These are phyloP conservation scores for Salix brachista DNA, from an alignment of 345 rosid genomes.

Conservation along the genomic window DNA sequence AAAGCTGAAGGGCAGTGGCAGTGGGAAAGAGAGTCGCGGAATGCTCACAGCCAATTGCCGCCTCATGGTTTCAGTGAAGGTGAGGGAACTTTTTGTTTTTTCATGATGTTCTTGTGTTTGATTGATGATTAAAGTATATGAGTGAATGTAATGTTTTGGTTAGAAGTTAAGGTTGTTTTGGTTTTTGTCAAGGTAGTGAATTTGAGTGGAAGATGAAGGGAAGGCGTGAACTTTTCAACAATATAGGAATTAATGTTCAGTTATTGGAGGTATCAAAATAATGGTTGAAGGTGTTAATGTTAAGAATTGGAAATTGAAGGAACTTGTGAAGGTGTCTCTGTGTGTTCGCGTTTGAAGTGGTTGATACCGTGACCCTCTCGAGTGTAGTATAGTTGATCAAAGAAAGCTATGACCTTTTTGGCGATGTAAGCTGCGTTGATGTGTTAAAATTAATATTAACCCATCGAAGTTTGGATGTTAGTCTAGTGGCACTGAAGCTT, in stretches of 20 bases:
- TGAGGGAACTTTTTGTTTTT: neutral
- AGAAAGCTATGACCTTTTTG: neutral
- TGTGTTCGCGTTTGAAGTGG: neutral
- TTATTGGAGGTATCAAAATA: neutral
- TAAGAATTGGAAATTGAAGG: neutral
- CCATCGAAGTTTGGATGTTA: neutral
- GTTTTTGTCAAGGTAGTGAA: neutral
- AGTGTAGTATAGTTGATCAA: neutral
- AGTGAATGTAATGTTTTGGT: neutral
- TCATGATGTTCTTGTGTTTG: neutral
- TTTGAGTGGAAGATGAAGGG: neutral
- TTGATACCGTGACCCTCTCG: neutral
- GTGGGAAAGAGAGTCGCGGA: slow-evolving; percentile 6
- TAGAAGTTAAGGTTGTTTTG: neutral
- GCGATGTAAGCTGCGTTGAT: neutral
- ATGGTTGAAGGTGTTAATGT: neutral
- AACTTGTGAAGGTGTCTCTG: neutral
- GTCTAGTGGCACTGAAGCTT: neutral
- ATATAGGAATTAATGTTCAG: neutral
- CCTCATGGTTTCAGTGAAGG: slow-evolving; percentile 2
- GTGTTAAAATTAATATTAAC: neutral
- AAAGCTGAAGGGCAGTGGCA: slow-evolving; percentile 3
- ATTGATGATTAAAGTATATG: neutral
- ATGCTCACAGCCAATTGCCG: neutral
- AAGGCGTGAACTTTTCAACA: neutral